These are phyloP conservation scores for Phoma sp. DNA, from an alignment of 2,329 filamentous ascomycete species.

Conservation along the genomic window DNA sequence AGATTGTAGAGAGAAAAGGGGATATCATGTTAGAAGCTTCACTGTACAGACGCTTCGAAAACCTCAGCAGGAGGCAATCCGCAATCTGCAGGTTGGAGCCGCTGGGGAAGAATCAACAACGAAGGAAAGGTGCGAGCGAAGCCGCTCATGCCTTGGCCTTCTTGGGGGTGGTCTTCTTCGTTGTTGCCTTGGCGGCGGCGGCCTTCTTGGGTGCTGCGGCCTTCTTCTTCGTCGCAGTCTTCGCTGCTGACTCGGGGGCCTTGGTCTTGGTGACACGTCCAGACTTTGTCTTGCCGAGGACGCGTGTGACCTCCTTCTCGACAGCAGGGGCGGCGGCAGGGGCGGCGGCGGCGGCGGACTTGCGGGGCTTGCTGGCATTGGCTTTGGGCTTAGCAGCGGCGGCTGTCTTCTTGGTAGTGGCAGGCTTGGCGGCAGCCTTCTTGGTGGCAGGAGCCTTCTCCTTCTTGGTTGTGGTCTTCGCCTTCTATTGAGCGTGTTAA, in stretches of 20 bases:
- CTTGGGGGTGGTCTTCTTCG: slow-evolving; percentile 57
- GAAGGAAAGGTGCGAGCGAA: slow-evolving; percentile 21
- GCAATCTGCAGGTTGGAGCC: slow-evolving; percentile 15
- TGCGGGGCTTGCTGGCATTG: slow-evolving; percentile 46
- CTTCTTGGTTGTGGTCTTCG: slow-evolving; percentile 48
- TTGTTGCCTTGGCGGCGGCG: slow-evolving; percentile 50
- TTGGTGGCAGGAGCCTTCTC: slow-evolving; percentile 54
- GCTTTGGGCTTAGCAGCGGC: slow-evolving; percentile 37
- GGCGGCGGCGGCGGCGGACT: slow-evolving; percentile 48
- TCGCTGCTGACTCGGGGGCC: slow-evolving; percentile 48
- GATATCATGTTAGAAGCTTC: slow-evolving; percentile 40
- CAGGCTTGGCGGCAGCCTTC: slow-evolving; percentile 34
- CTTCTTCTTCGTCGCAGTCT: slow-evolving; percentile 40
- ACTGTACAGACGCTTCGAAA: slow-evolving; percentile 7
- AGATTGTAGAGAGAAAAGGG: slow-evolving; percentile 32
- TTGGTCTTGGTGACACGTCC: slow-evolving; percentile 79
- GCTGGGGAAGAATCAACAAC: slow-evolving; percentile 38
- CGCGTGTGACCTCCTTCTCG: slow-evolving; percentile 69
- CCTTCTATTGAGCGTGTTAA: slow-evolving; percentile 32
- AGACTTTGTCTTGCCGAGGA: slow-evolving; percentile 82
- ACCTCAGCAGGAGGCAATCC: slow-evolving; percentile 7
- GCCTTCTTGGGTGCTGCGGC: slow-evolving; percentile 49
- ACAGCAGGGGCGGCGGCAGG: slow-evolving; percentile 62
- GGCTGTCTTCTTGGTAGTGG: slow-evolving; percentile 47
- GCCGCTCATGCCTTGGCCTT: slow-evolving; percentile 50